Evolutionary conservation across 1,139 yeast genomes (phyloP).

Genomic region (Blastobotrys capitulatus): DNA sequence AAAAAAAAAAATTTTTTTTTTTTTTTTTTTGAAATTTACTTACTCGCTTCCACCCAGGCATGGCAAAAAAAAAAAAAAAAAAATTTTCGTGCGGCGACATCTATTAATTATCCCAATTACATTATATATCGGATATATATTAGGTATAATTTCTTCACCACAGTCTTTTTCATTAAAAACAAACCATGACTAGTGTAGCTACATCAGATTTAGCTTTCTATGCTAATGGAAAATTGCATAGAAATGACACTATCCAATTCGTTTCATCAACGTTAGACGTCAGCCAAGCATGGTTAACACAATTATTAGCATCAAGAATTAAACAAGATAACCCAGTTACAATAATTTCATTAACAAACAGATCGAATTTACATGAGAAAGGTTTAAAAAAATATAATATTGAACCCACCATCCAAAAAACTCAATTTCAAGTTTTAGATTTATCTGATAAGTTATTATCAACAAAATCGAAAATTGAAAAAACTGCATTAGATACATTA

Average conservation of each 20-base stretch:
- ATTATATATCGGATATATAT: too few species aligned
- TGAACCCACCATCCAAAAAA: slow-evolving; percentile 13
- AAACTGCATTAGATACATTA: slow-evolving; percentile 14
- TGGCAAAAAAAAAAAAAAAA: too few species aligned
- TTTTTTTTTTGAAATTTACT: neutral
- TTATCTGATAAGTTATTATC: slow-evolving; percentile 31
- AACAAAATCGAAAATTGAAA: slow-evolving; percentile 1
- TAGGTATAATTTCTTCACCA: too few species aligned
- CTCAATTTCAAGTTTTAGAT: slow-evolving; percentile 20
- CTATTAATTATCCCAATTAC: too few species aligned
- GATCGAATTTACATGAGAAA: slow-evolving; percentile 26
- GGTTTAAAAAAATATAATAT: slow-evolving; percentile 28
- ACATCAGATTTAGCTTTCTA: slow-evolving; percentile 12
- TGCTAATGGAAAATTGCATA: slow-evolving; percentile 5
- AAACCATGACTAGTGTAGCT: slow-evolving; percentile 13
- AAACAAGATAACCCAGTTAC: slow-evolving; percentile 9
- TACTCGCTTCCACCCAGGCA: too few species aligned
- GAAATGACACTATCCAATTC: slow-evolving; percentile 33
- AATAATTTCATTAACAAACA: slow-evolving; percentile 19
- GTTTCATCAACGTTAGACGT: slow-evolving; percentile 59
- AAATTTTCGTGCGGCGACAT: too few species aligned
- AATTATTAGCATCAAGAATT: slow-evolving; percentile 32
- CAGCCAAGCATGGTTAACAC: slow-evolving; percentile 61
- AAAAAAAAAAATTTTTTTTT: neutral
- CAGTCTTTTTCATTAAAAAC: neutral